Evolutionary conservation across 1,284 basidiomycete genomes (phyloP).

Genomic region (Singerocomus inundabilis): DNA sequence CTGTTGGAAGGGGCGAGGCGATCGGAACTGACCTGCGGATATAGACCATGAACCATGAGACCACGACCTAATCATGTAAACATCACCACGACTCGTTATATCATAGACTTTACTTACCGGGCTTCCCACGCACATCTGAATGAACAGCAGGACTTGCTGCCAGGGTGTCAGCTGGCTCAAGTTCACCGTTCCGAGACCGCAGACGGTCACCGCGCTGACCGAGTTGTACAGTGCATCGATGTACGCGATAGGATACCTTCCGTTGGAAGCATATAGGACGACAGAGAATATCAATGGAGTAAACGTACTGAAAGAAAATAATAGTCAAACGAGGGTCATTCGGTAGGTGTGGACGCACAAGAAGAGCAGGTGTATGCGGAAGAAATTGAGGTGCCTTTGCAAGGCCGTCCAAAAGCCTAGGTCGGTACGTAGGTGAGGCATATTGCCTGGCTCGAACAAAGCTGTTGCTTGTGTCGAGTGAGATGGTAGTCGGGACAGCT

Average conservation of each 20-base stretch:
- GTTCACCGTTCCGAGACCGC: conserved; percentile 74
- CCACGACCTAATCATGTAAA: conserved; percentile 46
- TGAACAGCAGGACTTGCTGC: conserved; percentile 74
- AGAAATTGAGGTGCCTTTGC: conserved; percentile 64
- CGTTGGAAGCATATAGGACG: conserved; percentile 76
- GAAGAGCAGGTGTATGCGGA: conserved; percentile 56
- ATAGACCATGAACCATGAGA: conserved; percentile 74
- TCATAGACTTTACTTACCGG: conserved; percentile 48
- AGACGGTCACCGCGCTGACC: conserved; percentile 77
- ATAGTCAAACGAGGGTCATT: conserved; percentile 22
- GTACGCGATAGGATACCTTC: conserved; percentile 59
- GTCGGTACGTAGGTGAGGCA: conserved; percentile 12
- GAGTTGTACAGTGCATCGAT: conserved; percentile 76
- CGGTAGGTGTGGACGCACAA: conserved; percentile 43
- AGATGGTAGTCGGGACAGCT: not conserved
- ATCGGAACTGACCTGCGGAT: conserved; percentile 52
- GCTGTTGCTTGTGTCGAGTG: not conserved
- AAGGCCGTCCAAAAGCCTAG: conserved; percentile 33
- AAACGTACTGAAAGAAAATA: conserved; percentile 56
- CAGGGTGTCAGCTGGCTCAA: conserved; percentile 70
- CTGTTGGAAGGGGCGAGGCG: conserved; percentile 5
- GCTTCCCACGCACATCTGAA: conserved; percentile 71
- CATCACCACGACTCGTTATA: not conserved
- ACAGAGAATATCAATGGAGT: conserved; percentile 71
- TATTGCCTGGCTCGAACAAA: not conserved